phyloP scores from a whole-genome alignment of 805 yeast species.

The Saturnispora quitensis region DNA sequence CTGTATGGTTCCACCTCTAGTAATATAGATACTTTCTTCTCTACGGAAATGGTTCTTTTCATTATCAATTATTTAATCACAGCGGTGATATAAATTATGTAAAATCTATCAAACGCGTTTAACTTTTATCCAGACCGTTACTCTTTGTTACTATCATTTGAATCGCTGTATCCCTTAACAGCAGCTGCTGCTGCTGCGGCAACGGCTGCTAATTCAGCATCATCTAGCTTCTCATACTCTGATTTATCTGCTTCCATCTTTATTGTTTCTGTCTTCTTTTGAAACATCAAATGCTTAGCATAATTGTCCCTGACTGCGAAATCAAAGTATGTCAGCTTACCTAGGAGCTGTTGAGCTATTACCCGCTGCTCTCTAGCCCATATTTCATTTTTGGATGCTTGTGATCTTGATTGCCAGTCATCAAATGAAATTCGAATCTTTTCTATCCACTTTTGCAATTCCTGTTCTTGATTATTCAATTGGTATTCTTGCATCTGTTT shows the following conservation, averaged over 20 bases:
- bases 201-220: slow-evolving; percentile 25
- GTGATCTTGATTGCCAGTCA: slow-evolving; percentile 33
- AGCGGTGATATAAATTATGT: neutral
- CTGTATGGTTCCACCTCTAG: neutral
- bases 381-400: slow-evolving; percentile 29
- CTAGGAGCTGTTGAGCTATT: slow-evolving; percentile 37
- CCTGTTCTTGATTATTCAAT: neutral
- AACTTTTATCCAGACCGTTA: neutral
- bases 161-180: slow-evolving; percentile 11
- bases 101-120: neutral
- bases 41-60: neutral
- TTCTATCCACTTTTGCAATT: slow-evolving; percentile 21
- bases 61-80: neutral
- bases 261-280: slow-evolving; percentile 14
- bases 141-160: neutral
- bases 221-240: slow-evolving; percentile 13
- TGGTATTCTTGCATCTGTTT: neutral
- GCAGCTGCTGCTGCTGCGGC: slow-evolving; percentile 27
- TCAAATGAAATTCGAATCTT: slow-evolving; percentile 38
- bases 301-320: slow-evolving; percentile 34
- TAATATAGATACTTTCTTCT: neutral
- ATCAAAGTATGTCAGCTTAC: slow-evolving; percentile 33
- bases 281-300: slow-evolving; percentile 22
- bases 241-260: slow-evolving; percentile 1
- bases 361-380: slow-evolving; percentile 37